Evolutionary conservation across 164 flowering plant species (phyloP).

Genomic region (Chloranthus sessilifolius): DNA sequence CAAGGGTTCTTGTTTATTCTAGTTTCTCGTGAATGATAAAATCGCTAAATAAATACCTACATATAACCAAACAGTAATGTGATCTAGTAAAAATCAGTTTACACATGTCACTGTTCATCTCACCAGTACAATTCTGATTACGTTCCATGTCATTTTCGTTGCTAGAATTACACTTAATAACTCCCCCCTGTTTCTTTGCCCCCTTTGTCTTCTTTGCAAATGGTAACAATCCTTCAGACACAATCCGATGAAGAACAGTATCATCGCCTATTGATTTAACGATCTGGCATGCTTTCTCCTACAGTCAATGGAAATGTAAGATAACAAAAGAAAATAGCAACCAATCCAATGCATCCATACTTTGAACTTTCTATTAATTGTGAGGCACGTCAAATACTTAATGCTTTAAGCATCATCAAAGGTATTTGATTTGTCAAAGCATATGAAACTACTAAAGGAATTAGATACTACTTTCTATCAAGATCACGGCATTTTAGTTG

Average conservation of each 20-base stretch:
- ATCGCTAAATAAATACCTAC: too few species aligned
- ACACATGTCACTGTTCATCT: constrained; percentile 9
- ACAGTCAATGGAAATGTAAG: constrained; percentile 8
- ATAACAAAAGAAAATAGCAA: neutral
- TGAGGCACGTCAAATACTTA: too few species aligned
- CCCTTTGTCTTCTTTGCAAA: constrained; percentile 44
- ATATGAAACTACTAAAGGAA: too few species aligned
- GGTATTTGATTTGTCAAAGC: too few species aligned
- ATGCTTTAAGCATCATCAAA: too few species aligned
- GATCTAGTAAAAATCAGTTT: too few species aligned
- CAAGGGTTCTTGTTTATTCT: too few species aligned
- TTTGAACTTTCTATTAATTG: too few species aligned
- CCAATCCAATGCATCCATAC: neutral
- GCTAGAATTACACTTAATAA: constrained; percentile 14
- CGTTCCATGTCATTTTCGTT: constrained; percentile 29
- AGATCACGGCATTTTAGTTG: too few species aligned
- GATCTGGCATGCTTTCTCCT: constrained; percentile 82
- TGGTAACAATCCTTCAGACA: constrained; percentile 61
- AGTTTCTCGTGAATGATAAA: too few species aligned
- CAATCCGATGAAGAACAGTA: constrained; percentile 47
- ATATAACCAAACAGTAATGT: too few species aligned
- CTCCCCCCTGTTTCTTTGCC: constrained; percentile 38
- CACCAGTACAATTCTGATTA: constrained; percentile 30
- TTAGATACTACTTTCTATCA: too few species aligned
- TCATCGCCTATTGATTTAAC: constrained; percentile 66